These are phyloP conservation scores for Thymus mandschuricus DNA, from an alignment of 257 asterid genomes.

Conservation along the genomic window DNA sequence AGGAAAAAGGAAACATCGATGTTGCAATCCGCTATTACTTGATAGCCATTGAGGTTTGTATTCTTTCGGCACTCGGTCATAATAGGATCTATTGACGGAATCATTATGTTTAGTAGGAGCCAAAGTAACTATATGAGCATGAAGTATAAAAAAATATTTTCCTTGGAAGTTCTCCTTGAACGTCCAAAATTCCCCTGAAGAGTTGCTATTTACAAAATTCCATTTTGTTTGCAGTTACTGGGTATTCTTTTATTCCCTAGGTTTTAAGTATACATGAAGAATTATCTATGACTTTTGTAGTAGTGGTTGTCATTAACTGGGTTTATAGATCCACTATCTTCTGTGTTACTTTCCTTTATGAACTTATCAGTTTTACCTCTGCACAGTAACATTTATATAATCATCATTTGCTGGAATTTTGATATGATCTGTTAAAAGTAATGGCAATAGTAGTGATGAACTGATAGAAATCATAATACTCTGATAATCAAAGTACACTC, in stretches of 20 bases:
- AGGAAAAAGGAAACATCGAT: conserved; percentile 98
- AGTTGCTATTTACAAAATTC: not conserved
- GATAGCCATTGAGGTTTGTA: conserved; percentile 91
- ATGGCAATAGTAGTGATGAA: not conserved
- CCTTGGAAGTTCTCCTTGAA: conserved; percentile 12
- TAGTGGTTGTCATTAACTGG: conserved; percentile 7
- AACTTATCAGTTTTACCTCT: not conserved
- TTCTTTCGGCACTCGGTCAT: not conserved
- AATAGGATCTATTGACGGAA: conserved; percentile 9
- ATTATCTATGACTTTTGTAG: not conserved
- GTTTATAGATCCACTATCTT: not conserved
- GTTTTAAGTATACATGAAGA: not conserved
- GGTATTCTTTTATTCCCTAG: not conserved
- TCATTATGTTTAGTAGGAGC: not conserved
- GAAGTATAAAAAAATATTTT: not conserved
- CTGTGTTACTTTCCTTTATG: conserved; percentile 17
- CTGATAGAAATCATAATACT: not conserved
- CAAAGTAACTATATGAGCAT: conserved; percentile 3
- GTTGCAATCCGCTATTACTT: conserved; percentile 93
- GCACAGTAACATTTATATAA: not conserved
- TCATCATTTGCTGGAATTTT: conserved; percentile 12
- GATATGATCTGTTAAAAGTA: not conserved
- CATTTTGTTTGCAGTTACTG: not conserved
- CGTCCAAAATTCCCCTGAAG: not conserved
- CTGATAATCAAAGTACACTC: not conserved